Conservation (phyloP, 257 asterid genomes). For the Nicotiana tabacum region DNA sequence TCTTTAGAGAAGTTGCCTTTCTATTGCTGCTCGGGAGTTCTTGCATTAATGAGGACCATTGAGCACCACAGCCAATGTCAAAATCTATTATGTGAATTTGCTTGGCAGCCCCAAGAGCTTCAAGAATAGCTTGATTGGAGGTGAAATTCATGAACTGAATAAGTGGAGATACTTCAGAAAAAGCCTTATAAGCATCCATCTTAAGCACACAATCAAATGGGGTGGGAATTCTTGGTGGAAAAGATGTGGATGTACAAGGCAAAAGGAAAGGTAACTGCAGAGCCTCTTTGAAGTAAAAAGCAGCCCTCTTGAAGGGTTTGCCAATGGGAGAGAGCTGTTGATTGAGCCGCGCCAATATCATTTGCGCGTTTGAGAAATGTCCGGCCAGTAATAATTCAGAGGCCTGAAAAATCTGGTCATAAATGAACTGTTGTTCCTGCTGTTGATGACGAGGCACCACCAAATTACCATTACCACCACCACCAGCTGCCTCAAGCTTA, state of each 20-base stretch:
- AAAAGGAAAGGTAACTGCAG: conserved; percentile 26
- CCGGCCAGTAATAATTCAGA: conserved; percentile 40
- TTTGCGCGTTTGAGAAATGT: conserved; percentile 44
- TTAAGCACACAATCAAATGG: conserved; percentile 43
- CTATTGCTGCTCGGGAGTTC: conserved; percentile 36
- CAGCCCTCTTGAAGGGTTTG: conserved; percentile 42
- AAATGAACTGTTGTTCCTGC: conserved; percentile 29
- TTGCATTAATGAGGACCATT: conserved; percentile 62
- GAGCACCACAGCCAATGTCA: conserved; percentile 57
- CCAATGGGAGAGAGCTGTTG: conserved; percentile 37
- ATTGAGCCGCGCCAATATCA: conserved; percentile 68
- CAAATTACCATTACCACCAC: conserved; percentile 13
- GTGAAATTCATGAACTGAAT: conserved; percentile 44
- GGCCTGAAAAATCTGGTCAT: conserved; percentile 41
- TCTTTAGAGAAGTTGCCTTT: conserved; percentile 30
- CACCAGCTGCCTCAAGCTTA: conserved; percentile 31
- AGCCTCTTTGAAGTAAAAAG: conserved; percentile 44
- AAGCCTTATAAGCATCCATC: conserved; percentile 47
- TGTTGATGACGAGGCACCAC: conserved; percentile 11
- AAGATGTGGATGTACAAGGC: conserved; percentile 17
- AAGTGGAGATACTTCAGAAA: conserved; percentile 45
- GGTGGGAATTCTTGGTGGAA: conserved; percentile 22
- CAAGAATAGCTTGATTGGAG: conserved; percentile 47
- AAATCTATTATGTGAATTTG: conserved; percentile 46
- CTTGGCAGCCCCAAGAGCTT: conserved; percentile 32